Base-by-base conservation (phyloP, 1,284 basidiomycete genomes). In the Mycena citricolor region DNA sequence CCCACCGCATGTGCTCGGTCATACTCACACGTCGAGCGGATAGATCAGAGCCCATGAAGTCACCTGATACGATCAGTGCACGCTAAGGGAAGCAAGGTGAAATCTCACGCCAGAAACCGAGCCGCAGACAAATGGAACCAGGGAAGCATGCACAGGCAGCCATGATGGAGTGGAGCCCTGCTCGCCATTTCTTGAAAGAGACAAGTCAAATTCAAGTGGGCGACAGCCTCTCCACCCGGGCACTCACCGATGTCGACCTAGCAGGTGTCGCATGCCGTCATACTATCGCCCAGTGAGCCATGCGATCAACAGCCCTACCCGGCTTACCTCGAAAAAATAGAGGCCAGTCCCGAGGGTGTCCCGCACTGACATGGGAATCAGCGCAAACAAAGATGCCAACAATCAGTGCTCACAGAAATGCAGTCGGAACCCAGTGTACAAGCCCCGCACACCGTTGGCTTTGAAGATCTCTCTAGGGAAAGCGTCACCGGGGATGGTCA, bases 21-120 rank as follows among this genome's bases (percentile, higher is more conserved):
- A n/a, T n/a, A 69, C 82, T 65, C 64, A 89, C 86, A 90, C 87
- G 57, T 90, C 86, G 41, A 89, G 70, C 16, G 86, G 85, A 68
- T 90, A 90, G 55, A 90, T 90, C n/a, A 89, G 64, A 39, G 84
- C 85, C 86, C 86, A 87, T 33, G 86, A 90, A 41, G 83, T 81
- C 17, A 76, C 73, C 72, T 75, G 40, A 26, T 20, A 22, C 21
- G n/a, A n/a, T n/a, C n/a, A n/a, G n/a, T n/a, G n/a, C n/a, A n/a
- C n/a, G 21, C 26, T 45, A 11, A 38, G 4, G 14, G 28, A 23
- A 31, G 16, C 16, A 28, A 24, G 39, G 36, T 26, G n/a, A 34
- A 42, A 33, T 39, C 56, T 44, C 52, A 93, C 88, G 39, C 90
- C 90, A 50, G 88, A 79, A 28, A 90, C 62, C 13, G 88, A 90